Evolutionary conservation across 208 protist species (phyloP), one percentile per base, ranked within the genome.

Genomic region (Crithidia bombi): DNA sequence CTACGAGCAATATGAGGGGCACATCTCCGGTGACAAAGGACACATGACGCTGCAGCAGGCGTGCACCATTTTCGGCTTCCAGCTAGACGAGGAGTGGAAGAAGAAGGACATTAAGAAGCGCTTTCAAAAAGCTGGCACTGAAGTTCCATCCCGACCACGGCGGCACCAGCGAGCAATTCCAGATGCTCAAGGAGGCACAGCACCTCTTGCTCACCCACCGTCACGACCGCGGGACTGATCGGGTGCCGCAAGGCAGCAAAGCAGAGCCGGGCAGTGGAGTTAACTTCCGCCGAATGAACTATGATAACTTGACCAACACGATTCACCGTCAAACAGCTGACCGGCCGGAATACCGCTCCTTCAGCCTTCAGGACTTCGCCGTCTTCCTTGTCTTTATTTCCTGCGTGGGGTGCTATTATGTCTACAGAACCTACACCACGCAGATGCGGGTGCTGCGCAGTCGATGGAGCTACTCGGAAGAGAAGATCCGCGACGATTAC

Each of bases 51-150:
- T 92, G 38, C 85, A 94, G 62, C 89, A 94, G 68, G 89, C 91
- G 28, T 94, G 87, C 66, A 87, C 84, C 54, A 91, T 96, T 51
- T 96, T 96, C 72, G 91, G 91, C 21, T 94, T 93, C 73, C 80
- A 94, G 57, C 77, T 94, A 56, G 83, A 87, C 62, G 85, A 94
- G 35, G 71, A 81, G 39, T 83, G 88, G 73, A 85, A 80, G 36
- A 81, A 81, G 49, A 75, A 82, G 28, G 89, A 96, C 54, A 81
- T 96, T 25, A 92, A 92, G 43, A 88, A 90, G 51, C 80, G 87
- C 1, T 96, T 93, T 66, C 81, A 82, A 14, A n/a, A 92, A 88
- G 55, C 67, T 96, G 1, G 91, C 83, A 0, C 71, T 93, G 19
- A 75, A 81, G 26, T 94, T 81, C 62, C 91, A 96, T 57, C 91